These are phyloP conservation scores for Candida rishiriensis DNA, from an alignment of 805 yeast genomes.

Conservation along the genomic window DNA sequence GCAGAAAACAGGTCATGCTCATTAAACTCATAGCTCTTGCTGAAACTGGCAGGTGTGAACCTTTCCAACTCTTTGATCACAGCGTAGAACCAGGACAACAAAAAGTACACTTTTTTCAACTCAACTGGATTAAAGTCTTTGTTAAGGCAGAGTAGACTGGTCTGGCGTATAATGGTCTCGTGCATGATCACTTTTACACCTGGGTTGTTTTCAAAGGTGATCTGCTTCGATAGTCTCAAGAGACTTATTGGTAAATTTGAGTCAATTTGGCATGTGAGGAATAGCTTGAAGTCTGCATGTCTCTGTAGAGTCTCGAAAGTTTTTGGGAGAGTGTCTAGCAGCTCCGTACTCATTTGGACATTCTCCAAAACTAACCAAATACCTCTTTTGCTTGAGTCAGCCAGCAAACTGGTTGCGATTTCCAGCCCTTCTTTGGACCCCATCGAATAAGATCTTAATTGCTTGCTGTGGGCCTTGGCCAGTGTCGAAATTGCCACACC, in stretches of 20 bases:
- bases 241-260: conserved; percentile 52
- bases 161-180: conserved; percentile 18
- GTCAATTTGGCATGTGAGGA: conserved; percentile 57
- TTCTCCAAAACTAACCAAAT: conserved; percentile 79
- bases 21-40: conserved; percentile 60
- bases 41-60: conserved; percentile 61
- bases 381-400: conserved; percentile 42
- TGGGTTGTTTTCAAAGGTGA: conserved; percentile 58
- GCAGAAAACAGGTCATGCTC: conserved; percentile 65
- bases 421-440: conserved; percentile 67
- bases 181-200: conserved; percentile 49
- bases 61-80: conserved; percentile 54
- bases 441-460: conserved; percentile 52
- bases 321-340: conserved; percentile 56
- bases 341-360: conserved; percentile 62
- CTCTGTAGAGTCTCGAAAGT: conserved; percentile 31
- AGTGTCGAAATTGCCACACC: conserved; percentile 45
- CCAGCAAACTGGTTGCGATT: conserved; percentile 52
- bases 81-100: conserved; percentile 69
- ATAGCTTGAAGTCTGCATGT: conserved; percentile 43
- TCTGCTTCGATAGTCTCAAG: conserved; percentile 47
- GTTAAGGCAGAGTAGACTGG: conserved; percentile 16
- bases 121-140: conserved; percentile 34
- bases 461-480: conserved; percentile 30
- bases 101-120: conserved; percentile 42